Conservation (phyloP, 1,139 yeast genomes). For the Candida tropicalis region DNA sequence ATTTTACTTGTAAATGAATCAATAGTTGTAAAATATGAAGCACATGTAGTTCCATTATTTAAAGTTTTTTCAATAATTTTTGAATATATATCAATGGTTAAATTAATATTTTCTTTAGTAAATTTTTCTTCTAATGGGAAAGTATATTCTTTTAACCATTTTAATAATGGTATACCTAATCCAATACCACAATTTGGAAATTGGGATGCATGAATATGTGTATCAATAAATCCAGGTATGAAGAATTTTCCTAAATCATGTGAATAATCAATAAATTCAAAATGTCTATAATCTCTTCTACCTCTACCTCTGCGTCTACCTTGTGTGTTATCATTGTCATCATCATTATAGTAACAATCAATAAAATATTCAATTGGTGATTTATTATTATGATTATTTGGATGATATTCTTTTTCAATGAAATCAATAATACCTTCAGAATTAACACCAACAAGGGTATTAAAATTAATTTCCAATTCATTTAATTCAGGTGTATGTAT, state of each 20-base stretch:
- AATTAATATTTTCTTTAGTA: slow-evolving; percentile 38
- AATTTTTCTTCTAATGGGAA: slow-evolving; percentile 76
- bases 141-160: slow-evolving; percentile 86
- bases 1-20: slow-evolving; percentile 74
- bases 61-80: slow-evolving; percentile 70
- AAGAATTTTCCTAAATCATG: slow-evolving; percentile 50
- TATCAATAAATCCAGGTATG: slow-evolving; percentile 92
- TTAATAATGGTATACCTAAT: slow-evolving; percentile 79
- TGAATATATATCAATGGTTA: slow-evolving; percentile 64
- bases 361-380: slow-evolving; percentile 15
- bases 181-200: slow-evolving; percentile 94
- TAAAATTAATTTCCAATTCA: slow-evolving; percentile 28
- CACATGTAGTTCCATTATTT: slow-evolving; percentile 84
- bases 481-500: slow-evolving; percentile 38
- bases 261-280: slow-evolving; percentile 33
- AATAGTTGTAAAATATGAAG: slow-evolving; percentile 87
- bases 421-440: slow-evolving; percentile 35
- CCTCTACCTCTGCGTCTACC: slow-evolving; percentile 1
- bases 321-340: neutral
- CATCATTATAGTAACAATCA: neutral
- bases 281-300: slow-evolving; percentile 13
- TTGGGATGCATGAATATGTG: slow-evolving; percentile 96
- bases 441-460: slow-evolving; percentile 39
- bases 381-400: slow-evolving; percentile 13
- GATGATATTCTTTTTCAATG: slow-evolving; percentile 21